Base-by-base conservation (phyloP, 2,329 filamentous ascomycete species). In the Thielaviopsis euricoi region DNA sequence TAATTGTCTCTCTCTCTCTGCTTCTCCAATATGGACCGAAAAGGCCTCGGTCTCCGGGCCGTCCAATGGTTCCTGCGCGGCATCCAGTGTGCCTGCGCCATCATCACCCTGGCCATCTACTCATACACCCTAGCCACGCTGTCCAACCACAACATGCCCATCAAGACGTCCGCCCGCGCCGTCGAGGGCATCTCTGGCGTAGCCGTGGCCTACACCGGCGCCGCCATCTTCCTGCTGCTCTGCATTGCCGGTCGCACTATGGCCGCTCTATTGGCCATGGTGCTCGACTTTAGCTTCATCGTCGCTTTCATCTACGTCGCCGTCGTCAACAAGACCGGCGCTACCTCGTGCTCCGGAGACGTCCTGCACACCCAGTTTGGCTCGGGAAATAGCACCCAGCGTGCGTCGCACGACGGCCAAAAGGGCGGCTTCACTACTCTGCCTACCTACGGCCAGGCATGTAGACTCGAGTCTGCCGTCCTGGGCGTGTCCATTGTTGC, bases 221-320 rank as follows among this genome's bases (percentile, higher is more conserved):
- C 85, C 56, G 86, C 82, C n/a, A 72, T 88, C 15, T 63, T 93
- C 33, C 73, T 94, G 43, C 83, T 91, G 9, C 89, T 87, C 74
- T 93, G 81, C 67, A 72, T 95, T 6, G 88, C 86, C 40, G 89
- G 89, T 26, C 77, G 86, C 61, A 74, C 77, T 4, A 75, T 91
- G 69, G 85, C 89, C 60, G 86, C 86, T 3, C 76, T 84, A 65
- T 62, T 93, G 57, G 86, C 80, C 62, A 80, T 95, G 62, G 61
- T 90, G 23, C 74, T 96, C 53, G 88, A 96, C 66, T 65, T 93
- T 56, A 78, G 78, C 65, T 95, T 95, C 70, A 72, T 81, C 56
- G 87, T 79, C 48, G 81, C 76, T 60, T 93, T 93, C 74, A 80
- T 94, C 66, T 94, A 89, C 66, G 80, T 96, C 60, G 88, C 89